Evolutionary conservation across 345 rosid species (phyloP), one percentile per base, ranked within the genome.

Genomic region (Citrus cavaleriei): DNA sequence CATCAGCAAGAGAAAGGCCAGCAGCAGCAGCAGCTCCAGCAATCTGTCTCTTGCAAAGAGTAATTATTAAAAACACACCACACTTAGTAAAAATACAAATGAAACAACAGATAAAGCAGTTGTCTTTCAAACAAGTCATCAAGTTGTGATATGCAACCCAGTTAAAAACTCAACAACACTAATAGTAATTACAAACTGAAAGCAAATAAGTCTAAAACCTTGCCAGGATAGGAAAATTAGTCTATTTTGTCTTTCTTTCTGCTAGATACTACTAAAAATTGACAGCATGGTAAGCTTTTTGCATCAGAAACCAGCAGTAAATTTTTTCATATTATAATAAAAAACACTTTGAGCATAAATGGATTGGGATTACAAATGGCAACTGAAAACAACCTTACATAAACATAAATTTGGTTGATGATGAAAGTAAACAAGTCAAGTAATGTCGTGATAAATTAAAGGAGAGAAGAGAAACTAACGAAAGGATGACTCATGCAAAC

Each of bases 21-120:
- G 91, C 91, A 32, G 91, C 89, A 40, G 97, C 99, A 65, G 99
- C 99, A 75, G 98, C 98, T 64, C 98, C 99, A 70, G 98, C 97
- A 82, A 95, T 88, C 97, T 94, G 73, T 79, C 71, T 62, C 84
- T 80, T 60, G 67, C 78, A 81, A 70, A 80, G 82, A 58, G 38
- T 68, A 85, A 81, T 70, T 60, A 72, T 73, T 58, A 82, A 77
- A 61, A 61, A 49, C 13, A 63, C 42, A 68, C 49, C 70, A 60
- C 24, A 57, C 60, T 73, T 57, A 68, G 55, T 24, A 40, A 22
- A 65, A 74, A 51, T 35, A 46, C 35, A 18, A 19, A 70, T 42
- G 32, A 59, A 64, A 67, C 79, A 66, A 34, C 61, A 59, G 5
- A 38, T 38, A 27, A 58, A 35, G 27, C 34, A 32, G 38, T 76